Evolutionary conservation across 148 eudicot genomes (phyloP).

Genomic region (Camellia lanceoleosa): DNA sequence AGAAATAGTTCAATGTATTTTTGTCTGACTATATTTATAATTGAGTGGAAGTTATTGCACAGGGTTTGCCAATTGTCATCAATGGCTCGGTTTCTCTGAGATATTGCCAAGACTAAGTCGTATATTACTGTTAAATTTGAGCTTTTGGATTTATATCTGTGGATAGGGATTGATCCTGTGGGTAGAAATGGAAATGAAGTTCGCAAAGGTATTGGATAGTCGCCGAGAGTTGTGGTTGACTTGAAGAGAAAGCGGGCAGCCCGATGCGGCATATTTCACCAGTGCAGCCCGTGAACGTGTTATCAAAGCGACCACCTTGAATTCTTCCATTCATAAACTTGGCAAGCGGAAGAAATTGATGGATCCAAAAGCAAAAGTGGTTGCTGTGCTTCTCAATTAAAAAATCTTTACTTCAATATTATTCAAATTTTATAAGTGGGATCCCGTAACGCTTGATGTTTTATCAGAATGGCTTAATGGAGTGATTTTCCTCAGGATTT

Average conservation of each 20-base stretch:
- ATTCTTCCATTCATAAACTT: slow-evolving; percentile 37
- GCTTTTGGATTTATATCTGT: slow-evolving; percentile 39
- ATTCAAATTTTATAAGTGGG: slow-evolving; percentile 64
- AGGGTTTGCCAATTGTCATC: slow-evolving; percentile 9
- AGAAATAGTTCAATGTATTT: neutral
- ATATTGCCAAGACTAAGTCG: slow-evolving; percentile 19
- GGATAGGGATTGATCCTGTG: slow-evolving; percentile 46
- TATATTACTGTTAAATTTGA: slow-evolving; percentile 25
- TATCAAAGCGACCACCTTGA: slow-evolving; percentile 35
- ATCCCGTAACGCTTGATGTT: slow-evolving; percentile 70
- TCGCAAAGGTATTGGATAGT: slow-evolving; percentile 73
- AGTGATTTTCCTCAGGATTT: slow-evolving; percentile 55
- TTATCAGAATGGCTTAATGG: slow-evolving; percentile 71
- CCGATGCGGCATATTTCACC: slow-evolving; percentile 20
- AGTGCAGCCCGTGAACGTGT: slow-evolving; percentile 26
- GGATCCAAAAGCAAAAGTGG: slow-evolving; percentile 34
- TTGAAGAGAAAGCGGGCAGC: slow-evolving; percentile 59
- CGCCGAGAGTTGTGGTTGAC: slow-evolving; percentile 40
- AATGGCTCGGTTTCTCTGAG: slow-evolving; percentile 36
- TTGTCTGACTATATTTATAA: neutral
- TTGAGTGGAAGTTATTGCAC: neutral
- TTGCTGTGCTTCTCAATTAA: slow-evolving; percentile 31
- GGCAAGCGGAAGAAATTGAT: slow-evolving; percentile 69
- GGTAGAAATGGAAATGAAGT: slow-evolving; percentile 58
- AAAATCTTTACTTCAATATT: slow-evolving; percentile 41